Base-by-base conservation (phyloP, 176 grass and related monocot genomes). In the Phoenix dactylifera region DNA sequence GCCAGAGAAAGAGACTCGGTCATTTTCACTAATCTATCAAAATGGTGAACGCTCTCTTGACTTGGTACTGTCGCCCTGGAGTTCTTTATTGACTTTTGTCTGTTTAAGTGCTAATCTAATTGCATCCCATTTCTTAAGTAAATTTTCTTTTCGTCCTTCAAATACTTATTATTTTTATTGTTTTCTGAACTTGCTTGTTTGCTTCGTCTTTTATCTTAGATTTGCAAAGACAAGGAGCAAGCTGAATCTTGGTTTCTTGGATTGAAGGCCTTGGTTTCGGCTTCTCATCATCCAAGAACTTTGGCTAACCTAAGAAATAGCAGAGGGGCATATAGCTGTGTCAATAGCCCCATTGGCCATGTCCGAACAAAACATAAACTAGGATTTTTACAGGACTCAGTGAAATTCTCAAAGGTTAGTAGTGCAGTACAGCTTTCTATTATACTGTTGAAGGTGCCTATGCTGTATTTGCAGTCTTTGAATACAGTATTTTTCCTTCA, bases 181-280 rank as follows among this genome's bases (percentile, higher is more conserved):
- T 49, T 70, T 32, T 70, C 65, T 62, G 55, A 55, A 63, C 10
- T 24, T 51, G 53, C 26, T 55, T 30, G 48, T 74, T 1, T 71
- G 28, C 24, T 66, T 77, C 60, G 44, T 65, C 62, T 16, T 52
- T 53, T 53, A 54, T 48, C 17, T 17, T 81, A 98, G 87, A 88
- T 98, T 59, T 98, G 88, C 74, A 89, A 83, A 75, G 87, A 98
- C 71, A 89, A 68, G 62, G 79, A 83, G 66, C 93, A 98, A 76
- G 87, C 87, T 60, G 84, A 92, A 70, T 83, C 75, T 56, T 98
- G 87, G 93, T 77, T 77, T 74, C 19, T 83, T 57, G 84, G 87
- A 18, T 78, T 98, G 77, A 81, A 69, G 19, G 54, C 79, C 7
- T 62, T 98, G 62, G 72, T 85, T 60, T 88, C 74, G 56, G 59